Base-by-base conservation (phyloP, 805 yeast genomes). In the Candida dajiaensis region DNA sequence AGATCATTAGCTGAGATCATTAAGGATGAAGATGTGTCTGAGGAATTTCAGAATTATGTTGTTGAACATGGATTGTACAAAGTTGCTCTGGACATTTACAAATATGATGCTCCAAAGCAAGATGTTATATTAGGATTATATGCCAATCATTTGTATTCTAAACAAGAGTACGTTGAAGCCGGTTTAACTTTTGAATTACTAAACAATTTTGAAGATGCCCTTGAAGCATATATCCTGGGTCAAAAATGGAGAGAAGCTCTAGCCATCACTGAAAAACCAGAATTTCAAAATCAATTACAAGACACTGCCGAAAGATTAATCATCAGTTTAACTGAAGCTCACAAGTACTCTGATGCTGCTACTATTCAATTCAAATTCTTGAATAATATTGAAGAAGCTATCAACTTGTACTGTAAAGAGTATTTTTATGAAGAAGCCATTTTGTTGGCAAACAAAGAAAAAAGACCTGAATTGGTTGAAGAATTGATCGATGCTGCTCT, bases 171-270 rank as follows among this genome's bases (percentile, higher is more conserved):
- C 58, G 64, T 61, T n/a, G 95, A 87, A 56, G 86, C 97, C 2
- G 99, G 85, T 41, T 59, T 86, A 31, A 76, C 83, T 3, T 89
- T 72, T 63, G 99, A 94, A 64, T 73, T 76, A 58, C 70, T 92
- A 41, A 77, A 74, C 2, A 67, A 77, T 20, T 68, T 47, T 40
- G 74, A 71, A 21, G 71, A 72, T 40, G 96, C 98, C 0, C 63
- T 89, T 57, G 85, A 83, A 41, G 73, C 83, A 38, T 89, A 83
- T 59, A 71, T 81, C 12, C 61, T 71, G 41, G 92, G 84, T 10
- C 84, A 83, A 55, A 80, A 74, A 54, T 94, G 98, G 98, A 77
- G 75, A 52, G 95, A 88, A 59, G 96, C 97, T 0, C 62, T 94
- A 36, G 55, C 89, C 0, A 67, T 88, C 44, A 77, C 81, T 1